Base-by-base conservation (phyloP, 148 eudicot species). In the Diospyros lotus region DNA sequence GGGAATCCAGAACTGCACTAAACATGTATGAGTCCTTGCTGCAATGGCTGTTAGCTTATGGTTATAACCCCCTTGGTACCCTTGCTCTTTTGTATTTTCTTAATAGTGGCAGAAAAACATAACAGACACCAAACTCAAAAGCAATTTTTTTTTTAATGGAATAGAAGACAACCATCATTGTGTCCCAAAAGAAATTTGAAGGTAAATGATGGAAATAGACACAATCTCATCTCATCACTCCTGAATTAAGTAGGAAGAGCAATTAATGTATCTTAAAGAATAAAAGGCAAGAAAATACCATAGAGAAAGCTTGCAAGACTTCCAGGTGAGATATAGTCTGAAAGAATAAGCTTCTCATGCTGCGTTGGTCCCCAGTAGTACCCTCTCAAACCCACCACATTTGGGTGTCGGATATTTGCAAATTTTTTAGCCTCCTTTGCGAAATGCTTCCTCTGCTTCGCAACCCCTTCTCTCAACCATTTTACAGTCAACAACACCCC, bases 341-440 rank as follows among this genome's bases (percentile, higher is more conserved):
- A 91, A 68, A 96, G 98, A 84, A 96, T 93, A 73, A 96, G 94
- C 85, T 96, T 96, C 84, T 96, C 99, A 64, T 96, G 97, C 72
- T 96, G 99, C 40, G 99, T 96, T 64, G 99, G 99, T 6, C 98
- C 99, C 99, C 99, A 96, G 65, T 93, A 93, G 77, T 96, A 96
- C 17, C 99, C 99, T 81, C 99, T 88, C 65, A 96, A 79, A 2
- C 94, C 94, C 63, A 96, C 98, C 54, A 96, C 98, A 91, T 96
- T 96, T 2, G 98, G 99, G 80, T 96, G 99, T 76, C 98, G 81
- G 65, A 96, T 96, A 72, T 96, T 96, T 15, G 98, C 86, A 72
- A 96, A 96, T 46, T 93, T 96, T 78, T 86, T 93, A 45, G 99
- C 99, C 79, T 96, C 98, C 80, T 93, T 91, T 2, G 94, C 85